Conservation (phyloP, 495 filamentous ascomycete species). For the Letharia lupina region DNA sequence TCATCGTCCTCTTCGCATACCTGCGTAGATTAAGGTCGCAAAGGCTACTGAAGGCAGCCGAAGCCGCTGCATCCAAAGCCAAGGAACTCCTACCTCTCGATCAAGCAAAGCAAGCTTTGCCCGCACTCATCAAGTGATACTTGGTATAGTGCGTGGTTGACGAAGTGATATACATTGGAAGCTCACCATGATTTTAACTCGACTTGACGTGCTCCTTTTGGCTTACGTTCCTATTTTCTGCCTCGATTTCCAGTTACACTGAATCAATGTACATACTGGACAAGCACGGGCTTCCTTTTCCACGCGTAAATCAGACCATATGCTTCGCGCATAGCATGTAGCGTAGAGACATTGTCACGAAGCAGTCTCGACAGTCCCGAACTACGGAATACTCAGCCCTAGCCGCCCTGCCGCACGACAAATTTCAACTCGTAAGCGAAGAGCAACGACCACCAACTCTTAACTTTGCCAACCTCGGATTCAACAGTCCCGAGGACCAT, state of each 20-base stretch:
- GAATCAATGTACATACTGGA: not conserved
- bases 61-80: conserved; percentile 24
- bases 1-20: conserved; percentile 79
- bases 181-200: no score
- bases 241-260: not conserved
- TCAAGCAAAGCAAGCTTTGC: conserved; percentile 17
- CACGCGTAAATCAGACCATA: not conserved
- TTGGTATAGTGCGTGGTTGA: not conserved
- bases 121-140: conserved; percentile 21
- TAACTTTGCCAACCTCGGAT: not conserved
- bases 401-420: not conserved
- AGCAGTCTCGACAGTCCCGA: no score
- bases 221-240: no score
- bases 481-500: not conserved
- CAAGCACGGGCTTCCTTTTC: not conserved
- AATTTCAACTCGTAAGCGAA: not conserved
- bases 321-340: not conserved
- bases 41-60: conserved; percentile 61
- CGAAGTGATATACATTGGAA: not conserved
- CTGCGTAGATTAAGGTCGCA: conserved; percentile 60
- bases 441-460: not conserved
- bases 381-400: not conserved
- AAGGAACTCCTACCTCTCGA: conserved; percentile 16
- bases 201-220: not conserved
- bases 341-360: no score